A percentile compares a stretch with the other conserved stretches of the same genome.
Conservation (phyloP, 306 rosid genomes). For the Castanopsis chinensis region DNA sequence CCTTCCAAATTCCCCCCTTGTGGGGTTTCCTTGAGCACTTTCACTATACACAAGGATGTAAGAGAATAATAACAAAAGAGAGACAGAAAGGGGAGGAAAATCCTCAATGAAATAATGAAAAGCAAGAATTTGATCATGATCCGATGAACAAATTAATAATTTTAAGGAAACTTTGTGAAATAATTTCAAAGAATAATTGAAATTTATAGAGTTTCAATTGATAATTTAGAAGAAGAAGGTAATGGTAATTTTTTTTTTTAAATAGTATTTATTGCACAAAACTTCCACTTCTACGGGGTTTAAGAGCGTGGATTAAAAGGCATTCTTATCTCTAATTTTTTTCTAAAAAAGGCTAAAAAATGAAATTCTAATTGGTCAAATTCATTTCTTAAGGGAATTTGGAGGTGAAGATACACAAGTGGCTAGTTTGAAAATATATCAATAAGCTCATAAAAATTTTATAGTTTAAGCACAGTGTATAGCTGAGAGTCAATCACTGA, state of each 20-base stretch:
- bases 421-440: background rate
- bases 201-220: no score
- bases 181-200: background rate
- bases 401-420: background rate
- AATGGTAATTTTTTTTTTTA: no score
- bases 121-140: conserved; percentile 41
- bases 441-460: background rate
- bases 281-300: no score
- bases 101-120: conserved; percentile 43
- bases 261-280: no score
- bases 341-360: no score
- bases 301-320: no score
- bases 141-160: conserved; percentile 41
- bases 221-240: no score
- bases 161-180: conserved; percentile 36
- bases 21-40: conserved; percentile 70
- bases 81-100: conserved; percentile 28
- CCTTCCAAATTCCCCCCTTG: conserved; percentile 55
- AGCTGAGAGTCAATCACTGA: conserved; percentile 45
- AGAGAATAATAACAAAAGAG: conserved; percentile 41
- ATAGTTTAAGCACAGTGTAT: conserved; percentile 4
- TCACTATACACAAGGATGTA: conserved; percentile 49
- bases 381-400: background rate
- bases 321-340: no score
- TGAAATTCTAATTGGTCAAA: background rate